phyloP scores from a whole-genome alignment of 441 rosid species.

The Jatropha multifida region DNA sequence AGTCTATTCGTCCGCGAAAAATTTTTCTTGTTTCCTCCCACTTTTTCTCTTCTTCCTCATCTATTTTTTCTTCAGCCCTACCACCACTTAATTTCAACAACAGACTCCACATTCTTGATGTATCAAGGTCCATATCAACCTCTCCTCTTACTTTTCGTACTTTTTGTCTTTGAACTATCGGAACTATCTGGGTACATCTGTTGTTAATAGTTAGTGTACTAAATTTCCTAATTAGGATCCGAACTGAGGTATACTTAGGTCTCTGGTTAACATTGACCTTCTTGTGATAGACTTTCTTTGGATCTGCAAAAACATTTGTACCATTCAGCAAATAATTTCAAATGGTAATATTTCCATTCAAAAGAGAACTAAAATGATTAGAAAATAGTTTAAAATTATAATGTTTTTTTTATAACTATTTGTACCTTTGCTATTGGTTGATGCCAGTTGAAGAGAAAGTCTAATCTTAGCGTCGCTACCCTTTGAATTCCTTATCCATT shows the following conservation, averaged over 20 bases:
- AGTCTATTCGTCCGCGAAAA: neutral
- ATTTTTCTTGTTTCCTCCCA: neutral
- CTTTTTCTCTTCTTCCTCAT: neutral
- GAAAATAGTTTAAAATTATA: no score
- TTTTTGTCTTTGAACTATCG: conserved; percentile 9
- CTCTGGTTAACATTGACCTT: neutral
- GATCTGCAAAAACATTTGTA: neutral
- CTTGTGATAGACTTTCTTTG: neutral
- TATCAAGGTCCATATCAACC: neutral
- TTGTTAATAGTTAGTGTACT: neutral
- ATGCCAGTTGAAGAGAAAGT: neutral
- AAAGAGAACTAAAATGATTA: no score
- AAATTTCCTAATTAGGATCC: neutral
- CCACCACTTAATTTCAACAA: conserved; percentile 1
- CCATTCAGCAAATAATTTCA: neutral
- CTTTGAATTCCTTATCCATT: neutral
- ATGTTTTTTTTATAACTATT: no score
- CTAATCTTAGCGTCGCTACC: neutral
- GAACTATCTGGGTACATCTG: neutral
- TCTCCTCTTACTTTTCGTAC: neutral
- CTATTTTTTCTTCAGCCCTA: neutral
- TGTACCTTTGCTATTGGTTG: neutral
- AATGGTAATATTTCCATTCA: neutral
- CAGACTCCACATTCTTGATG: conserved; percentile 3
- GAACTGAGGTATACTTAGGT: neutral